Percentiles rank a stretch among this genome's conserved stretches.
phyloP scores from a whole-genome alignment of 108 stramenopile species.

The Nitzschia putrida region DNA sequence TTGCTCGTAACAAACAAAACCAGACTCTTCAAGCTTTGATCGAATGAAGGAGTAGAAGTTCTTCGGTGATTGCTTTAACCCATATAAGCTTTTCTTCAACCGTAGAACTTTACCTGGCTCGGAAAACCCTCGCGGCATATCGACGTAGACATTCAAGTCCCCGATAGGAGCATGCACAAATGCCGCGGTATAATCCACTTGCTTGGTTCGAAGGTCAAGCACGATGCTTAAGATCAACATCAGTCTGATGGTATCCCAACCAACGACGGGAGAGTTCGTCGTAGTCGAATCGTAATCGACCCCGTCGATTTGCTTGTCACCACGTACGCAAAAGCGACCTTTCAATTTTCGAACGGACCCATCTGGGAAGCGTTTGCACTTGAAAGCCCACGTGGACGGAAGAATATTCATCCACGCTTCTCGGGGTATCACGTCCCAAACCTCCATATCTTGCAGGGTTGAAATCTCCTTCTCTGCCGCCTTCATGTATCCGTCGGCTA shows the following conservation, averaged over 20 bases:
- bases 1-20: slow-evolving; percentile 1
- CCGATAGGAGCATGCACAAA: slow-evolving; percentile 53
- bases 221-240: slow-evolving; percentile 25
- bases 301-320: slow-evolving; percentile 55
- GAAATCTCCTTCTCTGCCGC: slow-evolving; percentile 20
- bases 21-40: slow-evolving; percentile 17
- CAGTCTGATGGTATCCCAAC: slow-evolving; percentile 49
- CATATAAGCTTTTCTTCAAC: slow-evolving; percentile 19
- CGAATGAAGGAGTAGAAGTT: slow-evolving; percentile 29
- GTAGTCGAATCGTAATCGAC: slow-evolving; percentile 65
- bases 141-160: slow-evolving; percentile 33
- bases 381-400: too few relatives aligned
- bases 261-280: slow-evolving; percentile 53
- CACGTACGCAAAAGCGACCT: slow-evolving; percentile 57
- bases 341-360: slow-evolving; percentile 55
- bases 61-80: slow-evolving; percentile 14
- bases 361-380: slow-evolving; percentile 51
- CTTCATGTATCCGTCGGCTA: background rate
- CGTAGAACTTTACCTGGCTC: slow-evolving; percentile 33
- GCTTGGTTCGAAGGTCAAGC: slow-evolving; percentile 35
- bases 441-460: slow-evolving; percentile 1
- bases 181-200: slow-evolving; percentile 50
- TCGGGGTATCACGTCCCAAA: slow-evolving; percentile 45
- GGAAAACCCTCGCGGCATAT: slow-evolving; percentile 45
- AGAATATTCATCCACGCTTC: too few relatives aligned